Conservation (phyloP, 2,329 filamentous ascomycete species). For the Aspergillus sp. region DNA sequence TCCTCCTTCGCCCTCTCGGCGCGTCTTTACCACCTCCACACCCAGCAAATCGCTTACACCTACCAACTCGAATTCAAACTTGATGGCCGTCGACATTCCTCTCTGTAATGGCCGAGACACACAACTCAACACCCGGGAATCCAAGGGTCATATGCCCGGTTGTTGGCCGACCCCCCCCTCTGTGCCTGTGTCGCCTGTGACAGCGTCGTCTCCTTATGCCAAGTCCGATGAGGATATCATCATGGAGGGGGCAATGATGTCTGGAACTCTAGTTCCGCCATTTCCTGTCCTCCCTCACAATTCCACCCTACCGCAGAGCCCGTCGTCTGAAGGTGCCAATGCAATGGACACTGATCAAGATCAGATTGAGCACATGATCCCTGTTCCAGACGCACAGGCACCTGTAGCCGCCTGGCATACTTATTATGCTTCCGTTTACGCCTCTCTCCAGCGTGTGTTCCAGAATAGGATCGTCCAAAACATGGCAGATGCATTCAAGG, state of each 20-base stretch:
- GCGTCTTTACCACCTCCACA: not conserved
- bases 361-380: not conserved
- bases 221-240: not conserved
- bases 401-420: conserved; percentile 1
- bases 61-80: not conserved
- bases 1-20: not conserved
- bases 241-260: conserved; percentile 9
- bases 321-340: not conserved
- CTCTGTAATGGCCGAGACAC: not conserved
- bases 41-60: not conserved
- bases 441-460: conserved; percentile 8
- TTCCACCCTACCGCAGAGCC: not conserved
- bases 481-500: conserved; percentile 20
- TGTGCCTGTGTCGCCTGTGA: no score
- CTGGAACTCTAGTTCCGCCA: conserved; percentile 1
- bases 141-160: conserved; percentile 3
- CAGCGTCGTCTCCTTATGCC: not conserved
- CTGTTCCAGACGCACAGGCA: not conserved
- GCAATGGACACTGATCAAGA: not conserved
- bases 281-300: not conserved
- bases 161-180: conserved; percentile 6
- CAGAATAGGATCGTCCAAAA: conserved; percentile 10
- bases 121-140: not conserved
- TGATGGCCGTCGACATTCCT: not conserved
- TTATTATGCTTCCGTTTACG: conserved; percentile 11